A percentile compares a stretch with the other conserved stretches of the same genome.
phyloP scores from a whole-genome alignment of 2,329 filamentous ascomycete species.

The Scytalidium lignicola region DNA sequence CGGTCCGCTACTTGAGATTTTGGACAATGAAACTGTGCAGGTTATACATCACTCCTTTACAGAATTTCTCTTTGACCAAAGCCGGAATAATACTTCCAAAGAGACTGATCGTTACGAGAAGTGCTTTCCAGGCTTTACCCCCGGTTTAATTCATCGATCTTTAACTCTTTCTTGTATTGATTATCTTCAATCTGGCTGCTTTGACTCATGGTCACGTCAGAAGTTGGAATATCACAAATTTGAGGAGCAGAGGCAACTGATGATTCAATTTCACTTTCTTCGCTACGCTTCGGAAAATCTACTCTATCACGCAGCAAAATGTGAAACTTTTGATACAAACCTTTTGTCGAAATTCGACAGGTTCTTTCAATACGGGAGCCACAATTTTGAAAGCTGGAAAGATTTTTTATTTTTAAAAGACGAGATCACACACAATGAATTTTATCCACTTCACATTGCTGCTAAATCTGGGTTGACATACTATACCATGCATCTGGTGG shows the following conservation, averaged over 20 bases:
- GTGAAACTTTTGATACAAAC: neutral
- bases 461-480: conserved; percentile 5
- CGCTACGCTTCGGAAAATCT: conserved; percentile 1
- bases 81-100: neutral
- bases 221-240: neutral
- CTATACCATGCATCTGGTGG: conserved; percentile 8
- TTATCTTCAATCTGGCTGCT: conserved; percentile 7
- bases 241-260: neutral
- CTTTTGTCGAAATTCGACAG: neutral
- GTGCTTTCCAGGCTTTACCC: conserved; percentile 7
- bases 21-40: conserved; percentile 39
- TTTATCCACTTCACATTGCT: conserved; percentile 10
- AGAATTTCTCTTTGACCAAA: conserved; percentile 33
- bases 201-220: neutral
- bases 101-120: neutral
- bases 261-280: conserved; percentile 3
- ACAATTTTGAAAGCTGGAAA: conserved; percentile 2
- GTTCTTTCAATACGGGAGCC: neutral
- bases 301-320: conserved; percentile 2
- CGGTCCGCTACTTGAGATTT: conserved; percentile 36
- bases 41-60: conserved; percentile 44
- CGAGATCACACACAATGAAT: no score
- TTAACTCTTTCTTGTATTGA: conserved; percentile 2
- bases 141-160: no score
- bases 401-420: no score